Evolutionary conservation across 2,329 filamentous ascomycete genomes (phyloP), one percentile per base, ranked within the genome.

Genomic region (Trichophyton simii): DNA sequence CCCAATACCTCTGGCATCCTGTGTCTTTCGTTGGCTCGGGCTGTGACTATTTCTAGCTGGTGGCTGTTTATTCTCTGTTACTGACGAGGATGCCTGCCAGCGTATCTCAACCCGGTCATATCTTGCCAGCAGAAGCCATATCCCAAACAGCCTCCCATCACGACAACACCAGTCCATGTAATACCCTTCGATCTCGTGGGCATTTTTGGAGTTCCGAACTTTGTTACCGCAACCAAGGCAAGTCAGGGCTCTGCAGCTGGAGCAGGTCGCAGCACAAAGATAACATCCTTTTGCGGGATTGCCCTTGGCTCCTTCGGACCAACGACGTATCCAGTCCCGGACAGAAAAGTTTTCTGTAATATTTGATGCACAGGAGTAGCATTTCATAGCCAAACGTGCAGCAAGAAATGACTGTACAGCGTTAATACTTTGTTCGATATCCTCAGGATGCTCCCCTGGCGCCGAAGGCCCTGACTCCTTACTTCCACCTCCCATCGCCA

Each of bases 81-180:
- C n/a, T 31, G 46, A 36, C 22, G 54, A 59, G 36, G 59, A 57
- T 15, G 62, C 41, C 57, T 60, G 62, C 34, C 58, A 44, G 9
- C 59, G 20, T 44, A 66, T 62, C 22, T 66, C 66, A 28, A 67
- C 61, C n/a, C 66, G 59, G 62, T 77, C 75, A 50, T 72, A 72
- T 15, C 70, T 70, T 57, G 70, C 74, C 6, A 77, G 68, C 1
- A 76, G 60, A 3, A 69, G 63, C 73, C 73, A 77, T 48, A 75
- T 69, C 15, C 72, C 36, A 59, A 72, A 68, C 9, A 73, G 28
- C 6, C 70, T 67, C 15, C 71, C 72, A 3, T 63, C 57, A 25
- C 66, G 65, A 62, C 74, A 76, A 64, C 73, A 75, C 73, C 72
- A 75, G 9, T 61, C 55, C 15, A 65, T 9, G 57, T 63, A 55